Base-by-base conservation (phyloP, 1,284 basidiomycete genomes). In the Singerocomus inundabilis region DNA sequence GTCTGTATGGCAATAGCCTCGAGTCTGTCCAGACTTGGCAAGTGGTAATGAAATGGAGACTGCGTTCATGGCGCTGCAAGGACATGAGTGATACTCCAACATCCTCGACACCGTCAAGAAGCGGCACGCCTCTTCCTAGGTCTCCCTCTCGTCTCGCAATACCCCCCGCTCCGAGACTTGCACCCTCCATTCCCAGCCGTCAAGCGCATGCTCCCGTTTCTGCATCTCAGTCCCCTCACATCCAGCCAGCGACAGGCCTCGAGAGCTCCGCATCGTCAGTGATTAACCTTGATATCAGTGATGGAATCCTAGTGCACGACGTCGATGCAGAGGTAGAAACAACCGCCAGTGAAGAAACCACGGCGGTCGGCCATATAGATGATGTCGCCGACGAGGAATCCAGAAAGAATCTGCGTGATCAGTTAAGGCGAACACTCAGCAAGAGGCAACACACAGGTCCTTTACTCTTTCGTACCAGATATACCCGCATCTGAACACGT, bases 211-310 rank as follows among this genome's bases (percentile, higher is more conserved):
- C 70, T 53, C 51, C 48, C 48, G 21, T 32, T 31, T 59, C 54
- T 37, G 57, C 56, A 52, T 56, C 58, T 35, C 44, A 53, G 25
- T 63, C 48, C 59, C 70, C 48, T 52, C 60, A 62, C 36, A 61
- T 54, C 38, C 71, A 69, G 33, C 60, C 63, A 51, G 48, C 57
- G 40, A 63, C 70, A 63, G 69, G 67, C 38, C 69, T 78, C 32
- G 78, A 80, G 57, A 87, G 85, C 64, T 81, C 82, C 25, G 77
- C 82, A 36, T 86, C 85, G 41, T 87, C 86, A 35, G 72, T 84
- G 24, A 71, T 79, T 56, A 80, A 84, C 59, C 60, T 84, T 61
- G 83, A 85, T 54, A 67, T 81, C 40, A 72, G 71, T 36, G 84
- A 86, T 55, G 81, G 82, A 8, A 82, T 88, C 45, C 70, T 89